Base-by-base conservation (phyloP, 352 stramenopile species). In the Blastocystis sp. region DNA sequence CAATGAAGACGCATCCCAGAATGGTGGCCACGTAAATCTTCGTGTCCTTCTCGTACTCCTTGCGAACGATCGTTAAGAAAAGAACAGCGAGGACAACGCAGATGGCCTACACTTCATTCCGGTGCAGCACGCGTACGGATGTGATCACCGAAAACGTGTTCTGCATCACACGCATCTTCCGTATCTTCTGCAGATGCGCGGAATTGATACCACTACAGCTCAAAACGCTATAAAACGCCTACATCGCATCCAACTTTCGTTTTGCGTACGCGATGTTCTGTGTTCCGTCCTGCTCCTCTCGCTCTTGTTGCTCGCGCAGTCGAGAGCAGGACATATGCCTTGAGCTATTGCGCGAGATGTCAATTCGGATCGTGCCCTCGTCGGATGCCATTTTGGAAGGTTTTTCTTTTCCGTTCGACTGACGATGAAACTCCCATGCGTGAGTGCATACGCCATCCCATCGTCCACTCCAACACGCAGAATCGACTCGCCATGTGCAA, bases 11-110 rank as follows among this genome's bases (percentile, higher is more conserved):
- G 10, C 21, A 41, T 70, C 74, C 74, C 16, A 85, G 45, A 51
- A 85, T 85, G 24, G 74, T 85, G 6, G 74, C 21, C 19, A 55
- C 55, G 26, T 85, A 85, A 45, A 85, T 59, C 50, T 45, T 85
- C 1, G 21, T 55, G n/a, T 66, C 41, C 26, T 69, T 41, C 21
- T 85, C 50, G 26, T 51, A 85, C 26, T 85, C 74, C 13, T 67
- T 24, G 3, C 19, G 19, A 60, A 69, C 29, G 3, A 37, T 85
- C 35, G 19, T 29, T 12, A 26, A 45, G 66, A 85, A 85, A 45
- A 85, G 21, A 24, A 21, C n/a, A 12, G 31, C 12, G 12, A 62
- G 31, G 31, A 85, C 29, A 2, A 51, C n/a, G 24, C 50, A 37
- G 55, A 77, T 16, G 10, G 55, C n/a, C 66, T 77, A 74, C 63